Conservation (phyloP, 768 basidiomycete species). For the Mrakia hoshinonis region DNA sequence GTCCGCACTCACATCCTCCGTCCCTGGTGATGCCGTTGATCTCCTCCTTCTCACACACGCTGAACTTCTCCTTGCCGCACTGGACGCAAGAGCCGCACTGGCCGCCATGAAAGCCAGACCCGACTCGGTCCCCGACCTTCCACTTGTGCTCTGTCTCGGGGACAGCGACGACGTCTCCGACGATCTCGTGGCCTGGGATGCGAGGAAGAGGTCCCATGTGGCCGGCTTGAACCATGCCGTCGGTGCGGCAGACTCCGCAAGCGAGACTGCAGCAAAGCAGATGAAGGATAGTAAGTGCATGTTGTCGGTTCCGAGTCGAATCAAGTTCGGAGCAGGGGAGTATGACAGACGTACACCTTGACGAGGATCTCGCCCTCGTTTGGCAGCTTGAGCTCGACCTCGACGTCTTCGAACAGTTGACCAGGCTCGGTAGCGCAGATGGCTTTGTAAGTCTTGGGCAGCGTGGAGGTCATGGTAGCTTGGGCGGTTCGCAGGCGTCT, state of each 20-base stretch:
- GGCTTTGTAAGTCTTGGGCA: constrained; percentile 33
- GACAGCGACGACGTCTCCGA: constrained; percentile 32
- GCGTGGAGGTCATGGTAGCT: constrained; percentile 3
- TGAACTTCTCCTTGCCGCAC: constrained; percentile 28
- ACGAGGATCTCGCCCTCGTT: constrained; percentile 29
- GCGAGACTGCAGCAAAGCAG: background rate
- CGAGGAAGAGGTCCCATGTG: constrained; percentile 24
- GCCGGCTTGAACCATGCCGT: constrained; percentile 20
- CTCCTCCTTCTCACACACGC: constrained; percentile 32
- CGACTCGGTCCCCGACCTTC: constrained; percentile 35
- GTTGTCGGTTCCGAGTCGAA: no score
- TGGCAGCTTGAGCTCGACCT: constrained; percentile 31
- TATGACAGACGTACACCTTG: constrained; percentile 22
- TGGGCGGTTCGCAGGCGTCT: no score
- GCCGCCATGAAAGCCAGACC: constrained; percentile 31
- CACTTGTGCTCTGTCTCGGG: constrained; percentile 30
- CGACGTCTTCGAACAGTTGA: constrained; percentile 22
- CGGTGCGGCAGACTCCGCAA: constrained; percentile 16
- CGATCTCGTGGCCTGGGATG: constrained; percentile 31
- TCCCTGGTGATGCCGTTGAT: constrained; percentile 32
- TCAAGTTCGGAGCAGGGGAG: background rate
- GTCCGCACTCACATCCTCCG: background rate
- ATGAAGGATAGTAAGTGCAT: background rate
- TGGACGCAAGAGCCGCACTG: constrained; percentile 21
- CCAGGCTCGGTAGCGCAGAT: constrained; percentile 7